phyloP scores from a whole-genome alignment of 192 early-diverging fungal species.

The Phycomyces nitens region DNA sequence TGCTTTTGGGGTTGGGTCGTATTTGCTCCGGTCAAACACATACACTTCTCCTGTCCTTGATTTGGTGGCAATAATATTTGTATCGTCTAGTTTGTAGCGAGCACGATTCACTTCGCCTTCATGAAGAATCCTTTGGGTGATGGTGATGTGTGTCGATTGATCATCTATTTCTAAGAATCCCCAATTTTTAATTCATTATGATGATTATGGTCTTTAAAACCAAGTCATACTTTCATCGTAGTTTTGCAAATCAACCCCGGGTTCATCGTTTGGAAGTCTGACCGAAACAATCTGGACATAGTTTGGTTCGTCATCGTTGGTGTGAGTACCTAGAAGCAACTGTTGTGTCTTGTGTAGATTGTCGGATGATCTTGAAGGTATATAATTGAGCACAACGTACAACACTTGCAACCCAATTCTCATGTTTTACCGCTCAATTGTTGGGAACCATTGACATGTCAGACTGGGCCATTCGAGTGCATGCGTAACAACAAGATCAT shows the following conservation, averaged over 20 bases:
- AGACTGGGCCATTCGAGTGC: slow-evolving; percentile 98
- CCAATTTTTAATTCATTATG: background rate
- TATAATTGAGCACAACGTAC: no score
- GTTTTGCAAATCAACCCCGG: slow-evolving; percentile 17
- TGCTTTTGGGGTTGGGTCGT: slow-evolving; percentile 71
- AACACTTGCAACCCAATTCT: no score
- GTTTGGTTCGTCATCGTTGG: slow-evolving; percentile 94
- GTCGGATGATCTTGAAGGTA: slow-evolving; percentile 51
- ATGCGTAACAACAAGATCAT: slow-evolving; percentile 96
- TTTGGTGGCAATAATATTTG: slow-evolving; percentile 97
- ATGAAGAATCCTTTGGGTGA: slow-evolving; percentile 94
- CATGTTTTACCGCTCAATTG: slow-evolving; percentile 82
- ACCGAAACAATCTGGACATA: slow-evolving; percentile 94
- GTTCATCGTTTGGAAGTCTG: slow-evolving; percentile 40
- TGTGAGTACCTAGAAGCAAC: slow-evolving; percentile 93
- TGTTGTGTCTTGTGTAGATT: slow-evolving; percentile 90
- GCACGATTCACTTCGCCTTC: slow-evolving; percentile 98
- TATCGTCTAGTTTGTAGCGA: slow-evolving; percentile 94
- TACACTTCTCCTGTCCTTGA: slow-evolving; percentile 88
- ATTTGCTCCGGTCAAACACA: slow-evolving; percentile 94
- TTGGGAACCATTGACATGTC: slow-evolving; percentile 96
- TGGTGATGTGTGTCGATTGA: slow-evolving; percentile 70
- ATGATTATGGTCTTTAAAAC: background rate
- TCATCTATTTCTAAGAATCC: slow-evolving; percentile 16
- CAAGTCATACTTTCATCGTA: slow-evolving; percentile 18